phyloP scores from a whole-genome alignment of 768 basidiomycete genomes.

The Trametes meyenii region DNA sequence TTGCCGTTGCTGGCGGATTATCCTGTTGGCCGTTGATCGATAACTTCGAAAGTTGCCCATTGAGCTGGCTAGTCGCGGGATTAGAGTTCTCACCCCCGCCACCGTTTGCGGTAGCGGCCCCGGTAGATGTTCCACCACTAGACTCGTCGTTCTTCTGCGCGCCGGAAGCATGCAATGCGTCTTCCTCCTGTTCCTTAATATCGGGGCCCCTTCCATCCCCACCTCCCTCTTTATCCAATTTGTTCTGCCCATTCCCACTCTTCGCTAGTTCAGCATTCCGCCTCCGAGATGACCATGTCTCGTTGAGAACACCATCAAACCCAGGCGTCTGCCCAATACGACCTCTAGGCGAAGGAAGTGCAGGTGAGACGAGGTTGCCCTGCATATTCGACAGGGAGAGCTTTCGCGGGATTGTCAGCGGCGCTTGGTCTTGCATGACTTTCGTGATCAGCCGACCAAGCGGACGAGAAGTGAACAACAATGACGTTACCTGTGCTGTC shows the following conservation, averaged over 20 bases:
- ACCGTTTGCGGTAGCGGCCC: not conserved
- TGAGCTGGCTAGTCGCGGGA: not conserved
- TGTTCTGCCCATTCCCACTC: constrained; percentile 34
- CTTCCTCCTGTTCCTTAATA: constrained; percentile 65
- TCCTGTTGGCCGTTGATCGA: constrained; percentile 8
- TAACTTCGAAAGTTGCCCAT: constrained; percentile 3
- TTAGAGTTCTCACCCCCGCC: not conserved
- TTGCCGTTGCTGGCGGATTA: constrained; percentile 31
- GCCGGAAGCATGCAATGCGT: constrained; percentile 8
- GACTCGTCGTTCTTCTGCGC: not conserved
- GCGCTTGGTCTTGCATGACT: constrained; percentile 55
- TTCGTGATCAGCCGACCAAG: constrained; percentile 3
- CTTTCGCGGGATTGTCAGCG: constrained; percentile 61
- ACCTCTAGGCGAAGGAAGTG: constrained; percentile 65
- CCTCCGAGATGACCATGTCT: constrained; percentile 69
- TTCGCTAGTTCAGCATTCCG: constrained; percentile 59
- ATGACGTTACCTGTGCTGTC: constrained; percentile 56
- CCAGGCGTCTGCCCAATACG: constrained; percentile 59
- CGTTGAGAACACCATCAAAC: constrained; percentile 78
- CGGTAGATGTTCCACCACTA: not conserved
- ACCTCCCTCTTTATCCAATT: constrained; percentile 40
- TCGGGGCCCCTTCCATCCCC: constrained; percentile 47
- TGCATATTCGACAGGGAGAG: constrained; percentile 68
- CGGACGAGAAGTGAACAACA: not conserved
- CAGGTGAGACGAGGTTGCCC: constrained; percentile 50